A percentile compares a stretch with the other conserved stretches of the same genome.
These are phyloP conservation scores for Fragosphaeria purpurea DNA, from an alignment of 2,329 filamentous ascomycete species.

Conservation along the genomic window DNA sequence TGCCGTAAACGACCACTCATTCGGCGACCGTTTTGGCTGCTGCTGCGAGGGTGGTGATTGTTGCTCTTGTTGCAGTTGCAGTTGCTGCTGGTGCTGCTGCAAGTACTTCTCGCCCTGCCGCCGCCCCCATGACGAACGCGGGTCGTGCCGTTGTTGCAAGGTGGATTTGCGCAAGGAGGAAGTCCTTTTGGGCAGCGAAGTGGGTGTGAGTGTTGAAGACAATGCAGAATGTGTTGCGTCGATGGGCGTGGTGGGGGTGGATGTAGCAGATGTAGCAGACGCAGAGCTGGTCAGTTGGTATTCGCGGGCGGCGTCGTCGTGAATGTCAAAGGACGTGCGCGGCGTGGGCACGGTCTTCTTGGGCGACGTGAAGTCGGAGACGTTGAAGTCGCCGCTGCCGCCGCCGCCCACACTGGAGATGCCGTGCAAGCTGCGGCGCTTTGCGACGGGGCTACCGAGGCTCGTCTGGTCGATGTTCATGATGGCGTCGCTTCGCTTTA, in stretches of 20 bases:
- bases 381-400: slow-evolving; percentile 49
- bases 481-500: slow-evolving; percentile 84
- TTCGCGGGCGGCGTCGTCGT: slow-evolving; percentile 33
- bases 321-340: slow-evolving; percentile 36
- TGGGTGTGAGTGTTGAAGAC: slow-evolving; percentile 34
- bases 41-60: background rate
- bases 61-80: slow-evolving; percentile 27
- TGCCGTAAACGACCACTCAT: slow-evolving; percentile 31
- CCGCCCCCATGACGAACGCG: slow-evolving; percentile 54
- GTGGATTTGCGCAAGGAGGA: slow-evolving; percentile 80
- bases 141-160: slow-evolving; percentile 69
- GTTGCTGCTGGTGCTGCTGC: slow-evolving; percentile 32
- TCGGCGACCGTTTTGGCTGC: slow-evolving; percentile 4
- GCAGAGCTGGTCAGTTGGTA: slow-evolving; percentile 39
- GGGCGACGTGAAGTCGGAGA: slow-evolving; percentile 51
- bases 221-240: slow-evolving; percentile 28
- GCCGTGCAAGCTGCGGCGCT: slow-evolving; percentile 79
- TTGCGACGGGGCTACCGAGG: slow-evolving; percentile 77
- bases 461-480: slow-evolving; percentile 77
- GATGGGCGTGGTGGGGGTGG: slow-evolving; percentile 8
- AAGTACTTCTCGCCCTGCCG: slow-evolving; percentile 48
- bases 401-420: slow-evolving; percentile 47
- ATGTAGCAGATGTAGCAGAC: background rate
- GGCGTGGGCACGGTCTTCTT: slow-evolving; percentile 28
- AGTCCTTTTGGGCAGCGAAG: slow-evolving; percentile 55